Conservation (phyloP, 108 stramenopile species). For the Licmophora abbreviata region DNA sequence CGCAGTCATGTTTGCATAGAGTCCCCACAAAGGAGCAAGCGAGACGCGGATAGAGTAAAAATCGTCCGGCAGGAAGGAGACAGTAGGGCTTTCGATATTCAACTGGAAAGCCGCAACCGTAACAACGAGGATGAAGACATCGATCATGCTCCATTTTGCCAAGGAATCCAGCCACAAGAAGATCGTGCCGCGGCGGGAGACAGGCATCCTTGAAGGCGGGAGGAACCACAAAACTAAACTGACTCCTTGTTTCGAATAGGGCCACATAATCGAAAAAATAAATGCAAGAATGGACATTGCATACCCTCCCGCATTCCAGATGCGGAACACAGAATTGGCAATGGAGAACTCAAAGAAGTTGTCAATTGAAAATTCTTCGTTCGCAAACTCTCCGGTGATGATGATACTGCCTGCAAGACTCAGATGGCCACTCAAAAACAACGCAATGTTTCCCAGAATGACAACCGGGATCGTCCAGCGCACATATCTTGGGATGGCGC, state of each 20-base stretch:
- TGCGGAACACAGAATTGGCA: conserved; percentile 50
- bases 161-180: conserved; percentile 68
- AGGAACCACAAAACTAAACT: conserved; percentile 63
- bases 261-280: conserved; percentile 74
- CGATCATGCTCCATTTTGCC: conserved; percentile 55
- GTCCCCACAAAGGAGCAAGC: conserved; percentile 72
- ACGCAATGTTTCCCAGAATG: conserved; percentile 59
- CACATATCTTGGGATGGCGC: conserved; percentile 31
- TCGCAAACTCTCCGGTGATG: conserved; percentile 48
- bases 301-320: conserved; percentile 59
- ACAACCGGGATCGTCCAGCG: conserved; percentile 46
- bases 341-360: conserved; percentile 67
- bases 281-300: conserved; percentile 59
- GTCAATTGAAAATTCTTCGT: conserved; percentile 36
- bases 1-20: conserved; percentile 78
- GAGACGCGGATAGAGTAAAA: conserved; percentile 62
- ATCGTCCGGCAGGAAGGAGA: conserved; percentile 49
- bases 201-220: conserved; percentile 36
- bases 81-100: conserved; percentile 52
- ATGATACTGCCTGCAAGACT: conserved; percentile 59
- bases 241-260: conserved; percentile 68
- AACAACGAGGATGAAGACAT: conserved; percentile 69
- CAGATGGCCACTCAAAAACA: conserved; percentile 72
- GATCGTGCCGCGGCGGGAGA: conserved; percentile 42
- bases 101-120: conserved; percentile 62